Base-by-base conservation (phyloP, 129 eudicot species). In the Deinandra increscens region DNA sequence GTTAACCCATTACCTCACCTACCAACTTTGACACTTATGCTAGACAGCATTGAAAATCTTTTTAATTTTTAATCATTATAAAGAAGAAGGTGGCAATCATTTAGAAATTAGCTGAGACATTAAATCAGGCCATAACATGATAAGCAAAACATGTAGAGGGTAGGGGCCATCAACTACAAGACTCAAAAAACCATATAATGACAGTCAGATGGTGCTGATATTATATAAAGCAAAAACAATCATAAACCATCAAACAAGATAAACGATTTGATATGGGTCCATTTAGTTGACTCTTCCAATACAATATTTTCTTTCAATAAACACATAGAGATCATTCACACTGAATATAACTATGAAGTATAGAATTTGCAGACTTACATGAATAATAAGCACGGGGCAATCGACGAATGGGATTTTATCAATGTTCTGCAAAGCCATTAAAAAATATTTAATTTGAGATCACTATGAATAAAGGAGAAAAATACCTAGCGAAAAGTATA, bases 351-450 rank as follows among this genome's bases (percentile, higher is more conserved):
- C 22, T 8, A 6, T 60, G 34, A 11, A 6, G 9, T 17, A 33
- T 39, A 69, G 11, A 38, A 49, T 56, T 49, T 31, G 39, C 58
- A 22, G 72, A 82, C 98, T 92, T 84, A 92, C 98, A 81, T 92
- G 98, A 74, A 92, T 88, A 54, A 92, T 56, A 45, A 92, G 91
- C 41, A 86, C 89, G 0, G 96, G 95, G 59, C 98, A 88, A 61
- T 81, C 84, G 33, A 92, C 89, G 59, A 74, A 72, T 3, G 95
- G 89, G 56, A 89, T 86, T 77, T 92, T 92, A 58, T 92, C 96
- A 60, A 92, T 79, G 66, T 92, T 92, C 97, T 91, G 97, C 95
- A 81, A 7, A 68, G 51, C 20, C 50, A 77, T 4, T 48, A 20
- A 76, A 66, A 56, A 18, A 34, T 19, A 69, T 48, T 42, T 60